Evolutionary conservation across 768 basidiomycete genomes (phyloP), one percentile per base, ranked within the genome.

Genomic region (Collybia sp.): DNA sequence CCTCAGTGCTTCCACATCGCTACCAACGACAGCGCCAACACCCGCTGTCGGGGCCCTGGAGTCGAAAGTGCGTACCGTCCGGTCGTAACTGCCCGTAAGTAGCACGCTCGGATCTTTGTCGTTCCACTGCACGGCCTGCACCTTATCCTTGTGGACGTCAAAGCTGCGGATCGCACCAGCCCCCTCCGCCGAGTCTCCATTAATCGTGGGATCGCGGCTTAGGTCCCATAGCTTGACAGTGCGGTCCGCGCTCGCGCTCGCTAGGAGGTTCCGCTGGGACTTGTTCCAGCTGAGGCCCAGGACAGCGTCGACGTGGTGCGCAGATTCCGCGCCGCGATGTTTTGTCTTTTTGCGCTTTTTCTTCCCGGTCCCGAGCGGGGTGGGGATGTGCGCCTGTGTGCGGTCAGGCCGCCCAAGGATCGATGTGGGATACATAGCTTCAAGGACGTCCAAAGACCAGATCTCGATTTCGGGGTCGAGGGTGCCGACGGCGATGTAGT

Each of bases 141-240:
- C 90, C 70, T 95, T 97, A 65, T 96, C 93, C 60, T 82, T 88
- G 62, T 93, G 91, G 25, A 86, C 73, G 52, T 77, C 72, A 65
- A 94, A 98, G 54, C 86, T 93, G 48, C 91, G 76, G 56, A 97
- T 79, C 17, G 94, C 94, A 12, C 77, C 80, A 48, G 66, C 70
- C 48, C 68, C 59, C 40, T 56, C 50, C 30, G 43, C 19, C 18
- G 8, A 39, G n/a, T 47, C 57, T 2, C 65, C 60, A 44, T 59
- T 64, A 53, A 65, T 67, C 11, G 71, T 72, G 4, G 82, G 79
- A 43, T 82, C 76, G 12, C 90, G 76, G 33, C 76, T 85, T 44
- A 99, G 73, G 69, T 99, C 96, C 96, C 95, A 99, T 19, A 99
- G 68, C 66, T 99, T 99, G 51, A 99, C 92, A 0, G 95, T 98